Base-by-base conservation (phyloP, 1,139 yeast species). In the Yamadazyma kanchanaburiensis region DNA sequence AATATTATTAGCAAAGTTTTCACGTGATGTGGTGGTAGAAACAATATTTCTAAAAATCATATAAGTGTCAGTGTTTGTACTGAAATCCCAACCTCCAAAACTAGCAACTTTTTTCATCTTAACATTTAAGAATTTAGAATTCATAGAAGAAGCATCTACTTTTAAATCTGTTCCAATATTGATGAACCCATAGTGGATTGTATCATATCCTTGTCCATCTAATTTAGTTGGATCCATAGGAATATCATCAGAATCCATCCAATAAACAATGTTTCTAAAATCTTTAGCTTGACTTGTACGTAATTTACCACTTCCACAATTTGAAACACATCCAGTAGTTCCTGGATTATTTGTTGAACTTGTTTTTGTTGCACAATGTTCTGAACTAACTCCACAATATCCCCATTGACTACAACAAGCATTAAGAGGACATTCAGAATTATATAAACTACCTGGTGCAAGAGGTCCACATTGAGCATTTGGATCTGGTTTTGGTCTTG, bases 321-420 rank as follows among this genome's bases (percentile, higher is more conserved):
- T 45, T 2, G 41, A 35, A 21, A 32, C 31, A 35, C 52, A 47
- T 3, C 43, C 43, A 10, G 36, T 25, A 9, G 48, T 39, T 10
- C 42, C 42, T n/a, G 40, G 40, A 10, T 33, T 33, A 6, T 29
- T 29, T 12, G 39, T 33, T 10, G 24, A 4, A 18, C 34, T 31
- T 7, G 15, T 15, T 12, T 21, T 33, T 1, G 14, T 22, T 6
- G 26, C 39, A 31, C 51, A 47, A 26, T 29, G 43, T 2, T 35
- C 43, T 4, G 43, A 23, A 10, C 46, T 39, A 9, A 22, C 21
- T 4, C 49, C 51, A 38, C 51, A 47, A 20, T 19, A 38, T 4
- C 43, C 43, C 26, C 13, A 35, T n/a, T 42, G 40, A 34, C 42
- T 38, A 31, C 51, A 46, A 30, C 51, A 47, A 5, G 48, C 49